Evolutionary conservation across 2,329 filamentous ascomycete species (phyloP).

Genomic region (Capronia americana): DNA sequence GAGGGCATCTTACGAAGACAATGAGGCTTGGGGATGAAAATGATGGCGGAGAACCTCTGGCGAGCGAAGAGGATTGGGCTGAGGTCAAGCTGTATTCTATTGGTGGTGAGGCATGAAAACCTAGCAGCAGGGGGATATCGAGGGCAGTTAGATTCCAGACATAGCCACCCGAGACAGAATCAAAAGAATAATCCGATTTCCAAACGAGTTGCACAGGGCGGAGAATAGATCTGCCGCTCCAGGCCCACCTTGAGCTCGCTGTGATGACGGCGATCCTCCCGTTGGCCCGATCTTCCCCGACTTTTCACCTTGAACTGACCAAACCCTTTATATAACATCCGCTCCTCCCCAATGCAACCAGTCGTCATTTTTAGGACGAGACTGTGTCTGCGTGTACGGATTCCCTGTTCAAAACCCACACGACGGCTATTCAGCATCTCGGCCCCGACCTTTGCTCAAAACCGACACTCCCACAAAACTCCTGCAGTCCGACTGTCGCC

Average conservation of each 20-base stretch:
- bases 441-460: background rate
- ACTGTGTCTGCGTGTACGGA: background rate
- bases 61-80: background rate
- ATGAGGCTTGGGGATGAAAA: background rate
- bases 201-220: background rate
- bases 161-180: background rate
- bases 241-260: background rate
- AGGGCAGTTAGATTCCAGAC: background rate
- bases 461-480: background rate
- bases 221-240: background rate
- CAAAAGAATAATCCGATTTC: background rate
- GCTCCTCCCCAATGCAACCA: background rate
- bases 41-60: background rate
- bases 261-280: background rate
- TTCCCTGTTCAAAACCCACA: background rate
- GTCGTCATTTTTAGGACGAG: background rate
- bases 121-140: background rate
- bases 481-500: background rate
- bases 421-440: background rate
- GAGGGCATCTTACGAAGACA: background rate
- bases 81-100: constrained; percentile 7
- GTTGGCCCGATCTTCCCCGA: constrained; percentile 5
- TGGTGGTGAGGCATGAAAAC: background rate
- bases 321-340: background rate
- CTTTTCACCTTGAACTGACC: background rate